A percentile compares a stretch with the other conserved stretches of the same genome.
These are phyloP conservation scores for Hortiboletus flavorubellus DNA, from an alignment of 768 basidiomycete species.

Conservation along the genomic window DNA sequence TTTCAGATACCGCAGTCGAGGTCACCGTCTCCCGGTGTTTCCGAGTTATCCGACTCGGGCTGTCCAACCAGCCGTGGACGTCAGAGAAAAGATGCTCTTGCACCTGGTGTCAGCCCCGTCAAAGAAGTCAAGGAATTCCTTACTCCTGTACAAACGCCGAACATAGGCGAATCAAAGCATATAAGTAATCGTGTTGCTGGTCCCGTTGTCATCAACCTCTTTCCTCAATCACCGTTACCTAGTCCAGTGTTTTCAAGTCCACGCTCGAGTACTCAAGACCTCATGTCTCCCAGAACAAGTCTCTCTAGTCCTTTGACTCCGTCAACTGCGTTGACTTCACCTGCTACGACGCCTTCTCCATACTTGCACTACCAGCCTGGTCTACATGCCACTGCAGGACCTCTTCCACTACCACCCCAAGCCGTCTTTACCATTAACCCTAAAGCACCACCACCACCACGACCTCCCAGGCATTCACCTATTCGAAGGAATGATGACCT, in stretches of 20 bases:
- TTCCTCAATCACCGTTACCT: conserved; percentile 31
- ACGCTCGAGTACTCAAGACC: conserved; percentile 26
- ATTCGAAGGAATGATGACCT: conserved; percentile 46
- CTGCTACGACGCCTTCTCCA: conserved; percentile 31
- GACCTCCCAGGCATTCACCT: conserved; percentile 62
- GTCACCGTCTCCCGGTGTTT: conserved; percentile 29
- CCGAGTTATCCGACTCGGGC: conserved; percentile 33
- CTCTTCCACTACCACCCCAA: conserved; percentile 67
- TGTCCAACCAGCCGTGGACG: conserved; percentile 27
- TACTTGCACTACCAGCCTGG: conserved; percentile 66
- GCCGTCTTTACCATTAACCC: conserved; percentile 48
- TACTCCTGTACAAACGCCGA: conserved; percentile 49
- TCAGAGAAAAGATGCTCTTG: conserved; percentile 34
- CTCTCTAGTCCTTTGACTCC: conserved; percentile 24
- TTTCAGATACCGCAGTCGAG: conserved; percentile 37
- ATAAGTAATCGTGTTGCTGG: conserved; percentile 58
- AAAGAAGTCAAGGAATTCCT: conserved; percentile 24
- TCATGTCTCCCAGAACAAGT: conserved; percentile 25
- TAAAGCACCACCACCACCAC: conserved; percentile 51
- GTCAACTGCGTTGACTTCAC: conserved; percentile 28
- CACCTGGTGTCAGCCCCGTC: conserved; percentile 29
- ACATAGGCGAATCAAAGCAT: conserved; percentile 60
- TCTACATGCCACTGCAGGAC: conserved; percentile 68
- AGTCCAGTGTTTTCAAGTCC: conserved; percentile 27
- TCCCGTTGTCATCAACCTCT: conserved; percentile 55